Percentiles rank a stretch among this genome's conserved stretches.
These are phyloP conservation scores for Tuber calosporum DNA, from an alignment of 495 filamentous ascomycete species.

Conservation along the genomic window DNA sequence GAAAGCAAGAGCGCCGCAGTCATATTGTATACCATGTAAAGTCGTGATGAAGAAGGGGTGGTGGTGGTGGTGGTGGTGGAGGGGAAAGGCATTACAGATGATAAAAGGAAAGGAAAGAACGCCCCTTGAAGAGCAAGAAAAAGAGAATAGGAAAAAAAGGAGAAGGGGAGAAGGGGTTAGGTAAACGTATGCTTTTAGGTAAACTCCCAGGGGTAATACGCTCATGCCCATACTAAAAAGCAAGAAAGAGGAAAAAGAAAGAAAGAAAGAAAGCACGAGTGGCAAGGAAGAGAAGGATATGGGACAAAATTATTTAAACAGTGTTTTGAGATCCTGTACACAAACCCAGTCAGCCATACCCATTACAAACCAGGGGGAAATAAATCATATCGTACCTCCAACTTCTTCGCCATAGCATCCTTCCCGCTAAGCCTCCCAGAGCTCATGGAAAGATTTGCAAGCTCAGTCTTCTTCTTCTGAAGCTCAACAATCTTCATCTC, in stretches of 20 bases:
- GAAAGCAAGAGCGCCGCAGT: neutral
- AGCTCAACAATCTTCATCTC: slow-evolving; percentile 89
- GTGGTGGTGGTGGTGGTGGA: no score
- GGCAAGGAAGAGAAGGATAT: neutral
- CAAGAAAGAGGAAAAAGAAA: neutral
- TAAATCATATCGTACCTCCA: slow-evolving; percentile 44
- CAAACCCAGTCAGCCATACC: neutral
- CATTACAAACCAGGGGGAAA: neutral
- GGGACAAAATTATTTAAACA: neutral
- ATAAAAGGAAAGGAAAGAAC: neutral
- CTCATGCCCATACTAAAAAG: neutral
- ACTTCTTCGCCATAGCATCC: slow-evolving; percentile 65
- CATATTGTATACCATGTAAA: neutral
- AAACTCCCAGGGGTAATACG: neutral
- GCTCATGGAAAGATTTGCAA: slow-evolving; percentile 80
- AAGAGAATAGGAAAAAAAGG: neutral
- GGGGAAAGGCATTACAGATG: neutral
- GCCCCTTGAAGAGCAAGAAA: neutral
- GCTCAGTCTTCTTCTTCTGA: slow-evolving; percentile 80
- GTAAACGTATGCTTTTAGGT: neutral
- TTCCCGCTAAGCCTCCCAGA: slow-evolving; percentile 60
- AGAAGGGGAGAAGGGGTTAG: neutral
- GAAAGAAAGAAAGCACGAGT: neutral
- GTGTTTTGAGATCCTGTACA: neutral
- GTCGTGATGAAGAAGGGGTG: neutral